These are phyloP conservation scores for Salix exigua DNA, from an alignment of 345 rosid species.

Conservation along the genomic window DNA sequence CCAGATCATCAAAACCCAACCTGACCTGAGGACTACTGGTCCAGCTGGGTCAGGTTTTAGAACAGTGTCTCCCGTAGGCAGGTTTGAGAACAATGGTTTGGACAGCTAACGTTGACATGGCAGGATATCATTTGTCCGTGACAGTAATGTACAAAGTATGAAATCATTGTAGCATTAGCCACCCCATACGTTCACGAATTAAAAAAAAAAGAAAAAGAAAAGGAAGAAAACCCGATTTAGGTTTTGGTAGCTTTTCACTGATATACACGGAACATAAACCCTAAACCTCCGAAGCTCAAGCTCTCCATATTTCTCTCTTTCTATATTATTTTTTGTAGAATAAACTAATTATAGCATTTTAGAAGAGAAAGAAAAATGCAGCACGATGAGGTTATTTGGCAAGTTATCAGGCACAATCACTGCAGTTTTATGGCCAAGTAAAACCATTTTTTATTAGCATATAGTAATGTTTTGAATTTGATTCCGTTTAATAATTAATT, in stretches of 20 bases:
- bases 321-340: not conserved
- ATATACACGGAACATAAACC: not conserved
- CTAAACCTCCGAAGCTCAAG: not conserved
- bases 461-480: not conserved
- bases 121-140: too few species aligned
- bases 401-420: slow-evolving; percentile 90
- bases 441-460: not conserved
- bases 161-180: too few species aligned
- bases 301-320: not conserved
- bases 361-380: slow-evolving; percentile 51
- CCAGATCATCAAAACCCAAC: too few species aligned
- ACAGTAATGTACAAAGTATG: too few species aligned
- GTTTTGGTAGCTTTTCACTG: not conserved
- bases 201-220: not conserved
- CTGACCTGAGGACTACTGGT: too few species aligned
- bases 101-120: too few species aligned
- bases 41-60: too few species aligned
- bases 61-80: too few species aligned
- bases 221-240: not conserved
- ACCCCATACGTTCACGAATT: not conserved
- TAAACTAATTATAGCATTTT: not conserved
- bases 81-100: too few species aligned
- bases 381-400: slow-evolving; percentile 97
- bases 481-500: not conserved
- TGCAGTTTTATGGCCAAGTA: slow-evolving; percentile 98